Evolutionary conservation across 2,329 filamentous ascomycete genomes (phyloP).

Genomic region (Colletotrichum lentis): DNA sequence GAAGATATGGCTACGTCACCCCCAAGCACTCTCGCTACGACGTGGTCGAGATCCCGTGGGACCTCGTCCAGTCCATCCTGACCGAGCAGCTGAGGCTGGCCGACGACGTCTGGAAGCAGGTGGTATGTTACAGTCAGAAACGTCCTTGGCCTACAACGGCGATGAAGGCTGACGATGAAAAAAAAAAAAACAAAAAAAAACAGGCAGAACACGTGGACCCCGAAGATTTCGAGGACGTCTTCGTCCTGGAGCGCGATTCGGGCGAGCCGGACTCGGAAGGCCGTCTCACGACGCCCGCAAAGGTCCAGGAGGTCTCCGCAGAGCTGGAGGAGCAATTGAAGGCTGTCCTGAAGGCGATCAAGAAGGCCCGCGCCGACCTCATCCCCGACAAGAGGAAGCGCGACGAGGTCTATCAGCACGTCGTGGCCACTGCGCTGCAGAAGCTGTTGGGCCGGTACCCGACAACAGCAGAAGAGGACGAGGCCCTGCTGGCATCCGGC

Average conservation of each 20-base stretch:
- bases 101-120: constrained; percentile 51
- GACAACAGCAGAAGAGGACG: constrained; percentile 54
- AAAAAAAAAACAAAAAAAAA: accelerated
- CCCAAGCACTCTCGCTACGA: constrained; percentile 79
- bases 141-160: background rate
- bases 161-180: too few relatives aligned
- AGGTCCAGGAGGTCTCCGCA: constrained; percentile 55
- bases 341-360: constrained; percentile 57
- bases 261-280: constrained; percentile 62
- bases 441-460: constrained; percentile 53
- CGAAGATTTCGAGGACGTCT: constrained; percentile 76
- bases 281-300: constrained; percentile 50
- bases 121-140: constrained; percentile 50
- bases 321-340: constrained; percentile 63
- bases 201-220: constrained; percentile 61
- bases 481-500: constrained; percentile 46
- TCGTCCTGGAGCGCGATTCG: constrained; percentile 69
- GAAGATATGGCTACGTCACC: constrained; percentile 89
- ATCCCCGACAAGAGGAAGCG: constrained; percentile 60
- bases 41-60: constrained; percentile 79
- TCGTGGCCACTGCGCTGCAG: constrained; percentile 51
- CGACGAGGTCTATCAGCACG: constrained; percentile 55
- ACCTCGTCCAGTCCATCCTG: constrained; percentile 60
- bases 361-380: constrained; percentile 53
- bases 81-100: constrained; percentile 51